Conservation (phyloP, 495 filamentous ascomycete species). For the Podospora sp. region DNA sequence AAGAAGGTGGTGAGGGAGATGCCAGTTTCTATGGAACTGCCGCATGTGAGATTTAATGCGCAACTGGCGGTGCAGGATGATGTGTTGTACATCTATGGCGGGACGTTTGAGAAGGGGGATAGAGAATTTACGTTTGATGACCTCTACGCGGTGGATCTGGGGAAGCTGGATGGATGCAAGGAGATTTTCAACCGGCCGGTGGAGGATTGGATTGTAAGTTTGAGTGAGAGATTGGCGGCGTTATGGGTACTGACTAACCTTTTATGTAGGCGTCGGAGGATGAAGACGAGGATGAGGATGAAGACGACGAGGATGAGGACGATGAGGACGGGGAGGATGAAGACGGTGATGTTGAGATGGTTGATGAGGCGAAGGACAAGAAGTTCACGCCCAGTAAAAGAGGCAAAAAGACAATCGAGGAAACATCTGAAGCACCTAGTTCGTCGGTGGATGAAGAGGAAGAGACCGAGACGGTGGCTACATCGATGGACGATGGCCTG, state of each 20-base stretch:
- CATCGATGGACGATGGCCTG: conserved; percentile 57
- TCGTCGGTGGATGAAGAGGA: conserved; percentile 47
- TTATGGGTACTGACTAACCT: conserved; percentile 18
- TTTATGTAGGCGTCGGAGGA: conserved; percentile 60
- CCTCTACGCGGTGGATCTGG: conserved; percentile 86
- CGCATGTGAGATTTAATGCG: conserved; percentile 85
- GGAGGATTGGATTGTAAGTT: conserved; percentile 76
- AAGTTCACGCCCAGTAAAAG: conserved; percentile 46
- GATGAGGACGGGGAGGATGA: conserved; percentile 61
- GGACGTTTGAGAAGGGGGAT: conserved; percentile 93
- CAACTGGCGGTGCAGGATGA: conserved; percentile 90
- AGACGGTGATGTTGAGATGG: conserved; percentile 55
- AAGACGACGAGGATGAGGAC: conserved; percentile 69
- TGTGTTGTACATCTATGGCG: conserved; percentile 88
- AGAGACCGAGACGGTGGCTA: conserved; percentile 48
- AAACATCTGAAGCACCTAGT: conserved; percentile 39
- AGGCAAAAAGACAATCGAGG: conserved; percentile 50
- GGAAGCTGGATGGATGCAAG: conserved; percentile 87
- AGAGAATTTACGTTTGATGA: conserved; percentile 94
- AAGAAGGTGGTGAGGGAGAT: conserved; percentile 56
- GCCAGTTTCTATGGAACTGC: conserved; percentile 71
- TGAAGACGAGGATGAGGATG: conserved; percentile 67
- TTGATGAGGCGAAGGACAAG: conserved; percentile 36
- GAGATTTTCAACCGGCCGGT: conserved; percentile 83
- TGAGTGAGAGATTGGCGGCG: not conserved